Evolutionary conservation across 768 basidiomycete species (phyloP).

Genomic region (Trametes cubensis): DNA sequence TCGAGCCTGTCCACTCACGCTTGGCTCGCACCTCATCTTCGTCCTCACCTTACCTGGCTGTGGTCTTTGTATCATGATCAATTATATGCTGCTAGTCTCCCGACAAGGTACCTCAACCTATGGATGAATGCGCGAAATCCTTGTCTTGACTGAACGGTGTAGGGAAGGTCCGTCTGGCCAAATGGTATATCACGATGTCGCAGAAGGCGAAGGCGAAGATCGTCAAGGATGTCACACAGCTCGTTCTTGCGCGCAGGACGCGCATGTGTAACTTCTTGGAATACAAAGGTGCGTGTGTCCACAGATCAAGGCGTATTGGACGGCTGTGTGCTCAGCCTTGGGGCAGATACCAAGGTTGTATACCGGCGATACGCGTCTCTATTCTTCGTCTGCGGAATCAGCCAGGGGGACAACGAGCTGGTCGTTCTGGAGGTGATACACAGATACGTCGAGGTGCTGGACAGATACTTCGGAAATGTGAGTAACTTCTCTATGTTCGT

Average conservation of each 20-base stretch:
- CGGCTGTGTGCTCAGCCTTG: slow-evolving; percentile 27
- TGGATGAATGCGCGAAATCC: neutral
- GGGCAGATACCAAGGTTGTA: slow-evolving; percentile 78
- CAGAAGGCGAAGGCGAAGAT: slow-evolving; percentile 86
- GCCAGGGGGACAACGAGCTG: slow-evolving; percentile 86
- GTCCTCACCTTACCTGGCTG: neutral
- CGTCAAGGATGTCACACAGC: slow-evolving; percentile 92
- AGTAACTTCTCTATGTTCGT: slow-evolving; percentile 18
- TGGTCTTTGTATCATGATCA: slow-evolving; percentile 58
- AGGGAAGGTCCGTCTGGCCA: slow-evolving; percentile 94
- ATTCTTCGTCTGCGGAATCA: slow-evolving; percentile 91
- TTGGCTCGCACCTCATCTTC: neutral
- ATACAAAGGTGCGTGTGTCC: slow-evolving; percentile 75
- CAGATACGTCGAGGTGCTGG: slow-evolving; percentile 89
- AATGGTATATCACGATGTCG: slow-evolving; percentile 91
- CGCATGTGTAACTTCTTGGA: slow-evolving; percentile 97
- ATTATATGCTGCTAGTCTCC: slow-evolving; percentile 92
- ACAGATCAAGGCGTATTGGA: neutral
- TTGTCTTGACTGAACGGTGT: slow-evolving; percentile 10
- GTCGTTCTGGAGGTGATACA: slow-evolving; percentile 91
- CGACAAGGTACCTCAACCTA: slow-evolving; percentile 70
- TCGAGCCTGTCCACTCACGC: neutral
- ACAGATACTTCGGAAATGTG: slow-evolving; percentile 87
- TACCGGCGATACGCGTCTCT: slow-evolving; percentile 95
- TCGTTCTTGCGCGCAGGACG: slow-evolving; percentile 84